Conservation (phyloP, 202 grass and related monocot species). For the Carex arenaria region DNA sequence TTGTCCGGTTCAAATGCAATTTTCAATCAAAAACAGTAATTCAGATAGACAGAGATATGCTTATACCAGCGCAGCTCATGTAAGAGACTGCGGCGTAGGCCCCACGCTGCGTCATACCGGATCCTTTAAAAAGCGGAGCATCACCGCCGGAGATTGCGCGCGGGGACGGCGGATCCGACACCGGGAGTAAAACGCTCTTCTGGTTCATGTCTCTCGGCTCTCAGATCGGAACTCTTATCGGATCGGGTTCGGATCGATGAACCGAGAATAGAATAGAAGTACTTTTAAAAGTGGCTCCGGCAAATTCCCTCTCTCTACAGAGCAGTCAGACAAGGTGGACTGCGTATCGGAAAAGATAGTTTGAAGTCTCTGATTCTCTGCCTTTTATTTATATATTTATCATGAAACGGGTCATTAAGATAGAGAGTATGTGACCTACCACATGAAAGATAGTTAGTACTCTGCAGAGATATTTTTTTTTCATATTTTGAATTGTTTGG, state of each 20-base stretch:
- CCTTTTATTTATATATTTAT: background rate
- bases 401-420: background rate
- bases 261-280: background rate
- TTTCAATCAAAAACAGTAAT: background rate
- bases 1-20: background rate
- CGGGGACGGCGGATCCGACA: slow-evolving; percentile 42
- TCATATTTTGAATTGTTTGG: background rate
- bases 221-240: background rate
- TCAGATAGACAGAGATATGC: background rate
- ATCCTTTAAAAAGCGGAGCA: slow-evolving; percentile 62
- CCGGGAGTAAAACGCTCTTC: slow-evolving; percentile 38
- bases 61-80: slow-evolving; percentile 80
- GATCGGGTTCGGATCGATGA: background rate
- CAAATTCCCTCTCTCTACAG: background rate
- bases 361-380: background rate
- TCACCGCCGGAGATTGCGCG: slow-evolving; percentile 27
- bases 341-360: background rate
- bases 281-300: background rate
- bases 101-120: slow-evolving; percentile 74
- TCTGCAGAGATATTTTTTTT: background rate
- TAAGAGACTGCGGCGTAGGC: slow-evolving; percentile 80
- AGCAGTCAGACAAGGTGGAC: background rate
- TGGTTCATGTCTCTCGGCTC: slow-evolving; percentile 37
- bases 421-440: background rate
- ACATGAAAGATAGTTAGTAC: background rate